Evolutionary conservation across 306 rosid species (phyloP), one percentile per base, ranked within the genome.

Genomic region (Trichosanthes cucumerina): DNA sequence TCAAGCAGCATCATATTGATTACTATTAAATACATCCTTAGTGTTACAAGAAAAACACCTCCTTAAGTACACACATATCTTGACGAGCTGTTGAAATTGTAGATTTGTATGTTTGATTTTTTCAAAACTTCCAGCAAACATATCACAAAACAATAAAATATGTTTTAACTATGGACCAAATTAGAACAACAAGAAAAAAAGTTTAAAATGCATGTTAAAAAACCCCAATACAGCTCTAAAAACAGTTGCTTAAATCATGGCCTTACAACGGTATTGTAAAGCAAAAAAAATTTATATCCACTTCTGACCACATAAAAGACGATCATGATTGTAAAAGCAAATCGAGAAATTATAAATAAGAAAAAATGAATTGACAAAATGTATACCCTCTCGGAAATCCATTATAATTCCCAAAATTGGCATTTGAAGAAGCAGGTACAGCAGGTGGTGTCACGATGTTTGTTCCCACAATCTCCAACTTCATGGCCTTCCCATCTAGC

Each of bases 401-500:
- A 83, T 83, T 91, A 3, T 75, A 36, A 64, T 84, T 90, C 78
- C 92, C 93, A 80, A 89, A 80, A 73, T 80, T 66, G 13, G 84
- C 87, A 75, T 83, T 89, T 24, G 78, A 71, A 79, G 84, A 57
- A 52, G 90, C 92, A 58, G 86, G 86, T 1, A 78, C 75, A 53
- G 78, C 87, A 81, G 91, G 89, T 2, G 91, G 89, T 2, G 91
- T 88, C 1, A 90, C 64, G 80, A 92, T 82, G 85, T 92, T 95
- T 52, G 97, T 86, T 78, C 97, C 97, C 36, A 91, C 96, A 13
- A 95, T 88, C 96, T 92, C 97, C 81, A 91, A 88, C 93, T 91
- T 95, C 97, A 92, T 95, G 5, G 88, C 97, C 75, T 95, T 95
- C 62, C 99, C 97, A 56, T 92, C 99, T 43, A 92, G 92, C 82